Evolutionary conservation across 345 rosid species (phyloP).

Genomic region (Pistacia vera): DNA sequence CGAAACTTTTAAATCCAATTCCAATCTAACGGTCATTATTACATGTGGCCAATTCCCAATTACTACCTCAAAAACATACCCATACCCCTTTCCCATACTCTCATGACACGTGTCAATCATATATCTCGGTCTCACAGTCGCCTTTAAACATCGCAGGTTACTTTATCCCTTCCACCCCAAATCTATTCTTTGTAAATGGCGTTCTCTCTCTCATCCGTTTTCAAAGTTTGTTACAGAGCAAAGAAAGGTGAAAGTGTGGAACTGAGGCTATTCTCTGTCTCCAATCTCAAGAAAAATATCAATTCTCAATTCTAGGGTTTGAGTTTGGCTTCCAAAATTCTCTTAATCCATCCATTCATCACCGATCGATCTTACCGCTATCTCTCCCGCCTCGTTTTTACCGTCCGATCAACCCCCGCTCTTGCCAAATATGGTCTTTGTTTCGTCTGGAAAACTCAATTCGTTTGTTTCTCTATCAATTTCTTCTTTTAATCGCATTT

Average conservation of each 20-base stretch:
- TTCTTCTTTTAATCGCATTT: slow-evolving; percentile 17
- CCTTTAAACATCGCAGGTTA: background rate
- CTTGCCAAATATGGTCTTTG: slow-evolving; percentile 36
- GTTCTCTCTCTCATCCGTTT: background rate
- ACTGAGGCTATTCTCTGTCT: slow-evolving; percentile 33
- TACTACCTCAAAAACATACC: background rate
- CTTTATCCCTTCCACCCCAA: slow-evolving; percentile 11
- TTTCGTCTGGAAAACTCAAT: slow-evolving; percentile 24
- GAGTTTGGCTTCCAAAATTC: slow-evolving; percentile 16
- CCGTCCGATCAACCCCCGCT: slow-evolving; percentile 24
- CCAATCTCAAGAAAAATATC: slow-evolving; percentile 29
- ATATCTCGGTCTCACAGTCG: background rate
- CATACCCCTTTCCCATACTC: background rate
- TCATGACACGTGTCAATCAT: slow-evolving; percentile 12
- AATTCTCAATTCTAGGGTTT: slow-evolving; percentile 2
- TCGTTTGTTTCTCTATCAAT: slow-evolving; percentile 21
- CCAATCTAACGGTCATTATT: background rate
- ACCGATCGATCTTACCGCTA: background rate
- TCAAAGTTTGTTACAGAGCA: slow-evolving; percentile 32
- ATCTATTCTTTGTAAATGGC: background rate
- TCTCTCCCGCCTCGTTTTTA: slow-evolving; percentile 21
- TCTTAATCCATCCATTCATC: slow-evolving; percentile 2
- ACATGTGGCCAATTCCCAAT: background rate
- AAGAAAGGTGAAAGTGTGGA: slow-evolving; percentile 36
- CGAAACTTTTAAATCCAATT: background rate